phyloP scores from a whole-genome alignment of 1,284 basidiomycete genomes.

The Xerocomus nothofagi region DNA sequence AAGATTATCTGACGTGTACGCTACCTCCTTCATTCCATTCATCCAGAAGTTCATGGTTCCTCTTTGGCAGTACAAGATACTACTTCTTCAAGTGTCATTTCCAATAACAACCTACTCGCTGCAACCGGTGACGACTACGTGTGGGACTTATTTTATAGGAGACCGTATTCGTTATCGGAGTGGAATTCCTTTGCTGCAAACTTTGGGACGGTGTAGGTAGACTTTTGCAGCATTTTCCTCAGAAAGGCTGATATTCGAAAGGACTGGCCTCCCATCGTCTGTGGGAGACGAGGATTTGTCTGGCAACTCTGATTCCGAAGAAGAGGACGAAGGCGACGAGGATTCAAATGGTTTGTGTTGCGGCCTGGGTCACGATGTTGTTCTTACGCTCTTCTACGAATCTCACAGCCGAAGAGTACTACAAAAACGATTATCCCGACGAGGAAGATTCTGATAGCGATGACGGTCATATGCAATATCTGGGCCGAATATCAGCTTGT shows the following conservation, averaged over 20 bases:
- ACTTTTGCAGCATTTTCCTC: background rate
- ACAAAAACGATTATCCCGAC: constrained; percentile 80
- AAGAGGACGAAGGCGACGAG: constrained; percentile 75
- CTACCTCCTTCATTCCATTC: background rate
- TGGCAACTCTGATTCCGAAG: constrained; percentile 60
- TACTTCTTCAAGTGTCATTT: background rate
- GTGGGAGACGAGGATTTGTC: constrained; percentile 44
- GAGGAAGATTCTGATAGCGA: constrained; percentile 54
- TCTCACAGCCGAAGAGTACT: constrained; percentile 71
- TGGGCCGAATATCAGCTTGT: background rate
- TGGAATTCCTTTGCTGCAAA: constrained; percentile 55
- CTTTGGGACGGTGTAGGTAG: constrained; percentile 62
- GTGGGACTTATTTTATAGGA: constrained; percentile 77
- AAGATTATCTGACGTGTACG: constrained; percentile 68
- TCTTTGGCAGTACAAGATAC: constrained; percentile 26
- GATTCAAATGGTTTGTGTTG: constrained; percentile 68
- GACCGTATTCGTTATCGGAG: constrained; percentile 56
- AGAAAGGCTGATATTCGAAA: constrained; percentile 30
- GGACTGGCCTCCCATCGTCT: constrained; percentile 62
- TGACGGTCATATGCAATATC: constrained; percentile 38
- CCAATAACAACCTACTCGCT: background rate
- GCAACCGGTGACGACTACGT: constrained; percentile 58
- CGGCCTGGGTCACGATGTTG: background rate
- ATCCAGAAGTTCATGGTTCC: constrained; percentile 4
- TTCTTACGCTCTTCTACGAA: background rate